Evolutionary conservation across 768 basidiomycete genomes (phyloP).

Genomic region (Termitomyces sp.): DNA sequence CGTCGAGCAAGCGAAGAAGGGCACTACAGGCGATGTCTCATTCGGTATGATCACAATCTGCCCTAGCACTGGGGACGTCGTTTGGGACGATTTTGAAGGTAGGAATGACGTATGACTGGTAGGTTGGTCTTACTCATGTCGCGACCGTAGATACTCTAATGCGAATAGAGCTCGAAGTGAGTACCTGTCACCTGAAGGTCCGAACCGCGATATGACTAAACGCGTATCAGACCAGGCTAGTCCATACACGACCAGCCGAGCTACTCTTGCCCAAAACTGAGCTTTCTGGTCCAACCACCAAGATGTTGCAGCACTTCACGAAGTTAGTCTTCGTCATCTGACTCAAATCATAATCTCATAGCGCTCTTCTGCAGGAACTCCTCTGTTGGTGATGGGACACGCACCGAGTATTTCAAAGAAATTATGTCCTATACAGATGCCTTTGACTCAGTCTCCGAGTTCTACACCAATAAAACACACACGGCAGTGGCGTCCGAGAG

Average conservation of each 20-base stretch:
- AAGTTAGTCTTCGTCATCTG: conserved; percentile 39
- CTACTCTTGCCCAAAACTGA: conserved; percentile 62
- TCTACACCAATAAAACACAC: conserved; percentile 58
- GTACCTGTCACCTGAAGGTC: conserved; percentile 12
- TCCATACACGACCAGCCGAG: conserved; percentile 83
- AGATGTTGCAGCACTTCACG: conserved; percentile 72
- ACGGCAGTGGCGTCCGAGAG: conserved; percentile 38
- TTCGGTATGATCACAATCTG: conserved; percentile 79
- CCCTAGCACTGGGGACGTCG: conserved; percentile 88
- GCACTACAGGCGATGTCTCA: conserved; percentile 33
- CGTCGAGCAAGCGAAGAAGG: conserved; percentile 52
- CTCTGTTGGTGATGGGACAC: conserved; percentile 41
- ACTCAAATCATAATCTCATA: neutral
- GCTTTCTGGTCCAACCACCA: conserved; percentile 69
- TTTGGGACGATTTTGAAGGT: conserved; percentile 93
- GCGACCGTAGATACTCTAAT: conserved; percentile 66
- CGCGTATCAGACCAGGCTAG: conserved; percentile 69
- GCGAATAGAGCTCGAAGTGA: conserved; percentile 86
- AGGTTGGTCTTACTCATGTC: neutral
- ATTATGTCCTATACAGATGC: conserved; percentile 64
- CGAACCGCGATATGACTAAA: neutral
- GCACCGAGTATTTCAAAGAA: conserved; percentile 61
- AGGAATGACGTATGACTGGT: conserved; percentile 4
- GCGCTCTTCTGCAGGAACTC: conserved; percentile 31
- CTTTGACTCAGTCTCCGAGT: conserved; percentile 62